Evolutionary conservation across 2,329 filamentous ascomycete species (phyloP).

Genomic region (Nothomitra cinnamomea): DNA sequence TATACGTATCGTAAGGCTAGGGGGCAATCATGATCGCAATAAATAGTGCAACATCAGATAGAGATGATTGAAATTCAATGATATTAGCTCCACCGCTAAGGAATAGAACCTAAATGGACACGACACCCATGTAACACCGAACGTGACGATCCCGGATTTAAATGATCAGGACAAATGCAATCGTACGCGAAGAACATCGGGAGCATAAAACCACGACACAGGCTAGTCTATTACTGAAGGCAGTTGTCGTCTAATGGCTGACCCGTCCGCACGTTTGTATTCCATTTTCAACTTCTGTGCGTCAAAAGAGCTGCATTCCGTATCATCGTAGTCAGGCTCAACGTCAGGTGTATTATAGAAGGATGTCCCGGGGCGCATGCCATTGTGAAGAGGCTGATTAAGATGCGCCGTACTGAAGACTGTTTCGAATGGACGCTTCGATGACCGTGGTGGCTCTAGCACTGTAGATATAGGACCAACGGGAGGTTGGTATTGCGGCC

Average conservation of each 20-base stretch:
- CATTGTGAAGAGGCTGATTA: slow-evolving; percentile 25
- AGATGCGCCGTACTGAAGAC: slow-evolving; percentile 13
- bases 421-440: slow-evolving; percentile 14
- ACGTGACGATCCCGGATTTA: too few relatives aligned
- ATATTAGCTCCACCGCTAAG: slow-evolving; percentile 1
- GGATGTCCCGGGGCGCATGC: slow-evolving; percentile 23
- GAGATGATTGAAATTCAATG: neutral
- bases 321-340: slow-evolving; percentile 11
- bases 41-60: too few relatives aligned
- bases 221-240: neutral
- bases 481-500: slow-evolving; percentile 1
- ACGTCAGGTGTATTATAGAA: slow-evolving; percentile 9
- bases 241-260: slow-evolving; percentile 19
- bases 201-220: neutral
- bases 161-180: neutral
- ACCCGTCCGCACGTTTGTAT: slow-evolving; percentile 19
- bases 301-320: neutral
- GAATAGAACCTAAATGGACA: too few relatives aligned
- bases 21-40: neutral
- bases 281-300: slow-evolving; percentile 7
- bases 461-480: slow-evolving; percentile 7
- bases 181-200: neutral
- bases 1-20: neutral
- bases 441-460: slow-evolving; percentile 10
- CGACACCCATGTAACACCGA: too few relatives aligned